Evolutionary conservation across 2,329 filamentous ascomycete species (phyloP).

Genomic region (Nothomitra cinnamomea): DNA sequence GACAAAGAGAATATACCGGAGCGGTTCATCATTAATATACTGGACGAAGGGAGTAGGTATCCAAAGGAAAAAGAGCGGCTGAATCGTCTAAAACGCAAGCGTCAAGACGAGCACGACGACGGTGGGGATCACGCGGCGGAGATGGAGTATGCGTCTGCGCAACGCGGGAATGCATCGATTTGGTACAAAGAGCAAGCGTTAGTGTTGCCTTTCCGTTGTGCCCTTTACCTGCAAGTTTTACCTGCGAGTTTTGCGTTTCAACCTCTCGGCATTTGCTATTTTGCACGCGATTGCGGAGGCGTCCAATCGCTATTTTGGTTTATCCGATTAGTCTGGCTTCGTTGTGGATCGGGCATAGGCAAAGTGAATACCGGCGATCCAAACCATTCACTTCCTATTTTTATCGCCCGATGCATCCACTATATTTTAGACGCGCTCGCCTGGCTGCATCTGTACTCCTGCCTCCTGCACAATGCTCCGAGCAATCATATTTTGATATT

Average conservation of each 20-base stretch:
- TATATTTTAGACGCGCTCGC: slow-evolving; percentile 3
- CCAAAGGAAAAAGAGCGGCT: slow-evolving; percentile 24
- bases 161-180: background rate
- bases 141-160: background rate
- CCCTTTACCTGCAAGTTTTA: background rate
- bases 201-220: background rate
- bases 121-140: slow-evolving; percentile 11
- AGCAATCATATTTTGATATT: background rate
- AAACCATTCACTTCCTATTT: background rate
- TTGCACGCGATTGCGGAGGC: background rate
- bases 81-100: slow-evolving; percentile 21
- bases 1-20: slow-evolving; percentile 9
- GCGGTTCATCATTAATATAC: slow-evolving; percentile 25
- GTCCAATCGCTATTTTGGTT: slow-evolving; percentile 4
- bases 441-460: background rate
- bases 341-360: background rate
- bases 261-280: background rate
- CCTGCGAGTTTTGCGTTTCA: background rate
- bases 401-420: background rate
- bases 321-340: background rate
- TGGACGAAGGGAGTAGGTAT: slow-evolving; percentile 24
- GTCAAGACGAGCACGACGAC: slow-evolving; percentile 20
- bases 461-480: background rate
- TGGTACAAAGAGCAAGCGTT: background rate
- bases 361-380: background rate